phyloP scores from a whole-genome alignment of 2,329 filamentous ascomycete genomes.

The Talaromyces funiculosus region DNA sequence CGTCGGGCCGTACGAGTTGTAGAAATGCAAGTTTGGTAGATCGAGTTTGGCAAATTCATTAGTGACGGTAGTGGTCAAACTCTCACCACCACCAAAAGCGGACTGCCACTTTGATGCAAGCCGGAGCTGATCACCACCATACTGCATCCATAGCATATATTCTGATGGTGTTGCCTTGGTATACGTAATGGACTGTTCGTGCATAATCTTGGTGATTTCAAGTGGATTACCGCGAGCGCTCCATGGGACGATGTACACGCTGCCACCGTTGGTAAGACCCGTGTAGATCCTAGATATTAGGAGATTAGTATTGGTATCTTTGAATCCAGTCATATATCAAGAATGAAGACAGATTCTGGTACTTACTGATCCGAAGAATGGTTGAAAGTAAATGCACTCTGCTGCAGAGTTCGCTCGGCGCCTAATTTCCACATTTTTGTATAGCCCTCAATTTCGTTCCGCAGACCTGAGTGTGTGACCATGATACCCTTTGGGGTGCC shows the following conservation, averaged over 20 bases:
- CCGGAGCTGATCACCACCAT: slow-evolving; percentile 13
- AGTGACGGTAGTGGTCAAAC: slow-evolving; percentile 3
- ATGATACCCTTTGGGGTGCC: slow-evolving; percentile 35
- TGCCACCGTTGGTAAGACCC: slow-evolving; percentile 17
- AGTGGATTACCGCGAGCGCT: background rate
- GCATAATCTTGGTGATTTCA: slow-evolving; percentile 17
- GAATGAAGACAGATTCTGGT: no score
- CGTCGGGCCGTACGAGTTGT: slow-evolving; percentile 17
- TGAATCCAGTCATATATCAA: no score
- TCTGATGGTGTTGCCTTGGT: slow-evolving; percentile 20
- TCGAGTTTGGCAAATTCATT: slow-evolving; percentile 11
- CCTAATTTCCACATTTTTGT: slow-evolving; percentile 9
- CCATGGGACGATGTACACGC: slow-evolving; percentile 13
- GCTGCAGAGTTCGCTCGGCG: slow-evolving; percentile 13
- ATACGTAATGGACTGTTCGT: slow-evolving; percentile 16
- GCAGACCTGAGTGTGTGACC: slow-evolving; percentile 17
- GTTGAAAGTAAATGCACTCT: slow-evolving; percentile 16
- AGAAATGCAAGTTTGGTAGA: slow-evolving; percentile 11
- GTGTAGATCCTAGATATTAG: slow-evolving; percentile 9
- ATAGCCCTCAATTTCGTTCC: slow-evolving; percentile 19
- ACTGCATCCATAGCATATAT: slow-evolving; percentile 17
- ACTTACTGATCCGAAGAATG: slow-evolving; percentile 6
- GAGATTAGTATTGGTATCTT: background rate
- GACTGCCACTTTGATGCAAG: background rate
- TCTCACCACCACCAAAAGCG: slow-evolving; percentile 9